Percentiles rank a stretch among this genome's conserved stretches.
These are phyloP conservation scores for Vaccinium corymbosum DNA, from an alignment of 148 eudicot genomes.

Conservation along the genomic window DNA sequence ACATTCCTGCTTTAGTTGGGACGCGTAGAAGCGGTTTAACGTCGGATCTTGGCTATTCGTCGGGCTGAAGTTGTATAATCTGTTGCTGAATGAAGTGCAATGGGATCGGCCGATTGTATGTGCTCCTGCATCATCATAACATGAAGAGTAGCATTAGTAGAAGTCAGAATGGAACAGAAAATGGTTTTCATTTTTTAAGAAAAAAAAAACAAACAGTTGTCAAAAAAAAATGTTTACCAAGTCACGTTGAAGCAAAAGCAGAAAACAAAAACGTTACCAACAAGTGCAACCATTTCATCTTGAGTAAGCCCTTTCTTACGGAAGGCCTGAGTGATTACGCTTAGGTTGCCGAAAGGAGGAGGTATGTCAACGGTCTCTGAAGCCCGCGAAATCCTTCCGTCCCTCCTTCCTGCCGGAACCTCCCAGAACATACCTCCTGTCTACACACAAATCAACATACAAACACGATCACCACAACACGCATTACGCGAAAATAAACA, in stretches of 20 bases:
- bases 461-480: background rate
- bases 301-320: constrained; percentile 36
- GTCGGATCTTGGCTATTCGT: constrained; percentile 23
- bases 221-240: background rate
- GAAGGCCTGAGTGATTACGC: constrained; percentile 27
- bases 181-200: background rate
- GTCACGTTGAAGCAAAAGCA: background rate
- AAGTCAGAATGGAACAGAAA: background rate
- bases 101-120: constrained; percentile 40
- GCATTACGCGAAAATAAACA: background rate
- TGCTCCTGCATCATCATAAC: constrained; percentile 18
- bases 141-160: background rate
- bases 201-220: no score
- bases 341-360: constrained; percentile 25
- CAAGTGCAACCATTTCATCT: constrained; percentile 35
- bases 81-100: constrained; percentile 27
- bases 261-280: constrained; percentile 19
- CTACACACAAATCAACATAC: background rate
- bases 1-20: constrained; percentile 22
- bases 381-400: constrained; percentile 39
- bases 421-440: constrained; percentile 32
- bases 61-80: constrained; percentile 29
- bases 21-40: constrained; percentile 26
- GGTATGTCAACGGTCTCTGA: constrained; percentile 38
- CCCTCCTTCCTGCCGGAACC: constrained; percentile 45